These are phyloP conservation scores for Microsporum canis DNA, from an alignment of 2,329 filamentous ascomycete species.

Conservation along the genomic window DNA sequence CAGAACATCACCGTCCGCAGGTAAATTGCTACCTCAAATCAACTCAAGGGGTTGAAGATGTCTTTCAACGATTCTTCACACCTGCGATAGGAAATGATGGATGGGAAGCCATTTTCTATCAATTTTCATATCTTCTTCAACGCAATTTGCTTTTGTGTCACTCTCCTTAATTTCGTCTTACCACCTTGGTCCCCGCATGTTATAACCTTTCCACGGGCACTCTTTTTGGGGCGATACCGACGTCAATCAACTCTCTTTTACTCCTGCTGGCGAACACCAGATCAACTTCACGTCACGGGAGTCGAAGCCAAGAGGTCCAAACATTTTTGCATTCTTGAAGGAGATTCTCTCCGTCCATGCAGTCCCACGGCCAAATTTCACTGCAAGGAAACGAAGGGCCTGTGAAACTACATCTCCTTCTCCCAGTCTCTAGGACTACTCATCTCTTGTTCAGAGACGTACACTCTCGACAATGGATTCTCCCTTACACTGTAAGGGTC, in stretches of 20 bases:
- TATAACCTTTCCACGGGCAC: background rate
- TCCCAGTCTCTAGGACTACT: background rate
- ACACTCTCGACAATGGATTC: background rate
- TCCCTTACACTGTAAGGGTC: background rate
- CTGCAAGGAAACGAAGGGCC: background rate
- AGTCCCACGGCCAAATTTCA: background rate
- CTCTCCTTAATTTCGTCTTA: background rate
- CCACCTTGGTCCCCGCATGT: background rate
- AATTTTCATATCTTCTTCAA: background rate
- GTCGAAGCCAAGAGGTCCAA: background rate
- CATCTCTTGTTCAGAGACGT: background rate
- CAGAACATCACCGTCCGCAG: constrained; percentile 32
- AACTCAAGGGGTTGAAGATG: background rate
- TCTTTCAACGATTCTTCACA: background rate
- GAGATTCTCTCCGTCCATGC: constrained; percentile 1
- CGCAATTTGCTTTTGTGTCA: constrained; percentile 1
- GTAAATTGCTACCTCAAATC: constrained; percentile 16
- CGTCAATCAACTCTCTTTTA: background rate
- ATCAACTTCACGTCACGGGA: background rate
- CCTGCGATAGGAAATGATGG: constrained; percentile 3
- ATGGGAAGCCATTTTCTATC: constrained; percentile 2
- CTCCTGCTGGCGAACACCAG: background rate
- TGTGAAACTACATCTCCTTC: background rate
- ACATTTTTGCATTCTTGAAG: background rate
- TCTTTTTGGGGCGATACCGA: background rate